These are phyloP conservation scores for Hordeum vulgare DNA, from an alignment of 176 grass and related monocot genomes.

Conservation along the genomic window MorexV3_pseudomolecules_assembly NC_058519.1:637730445-637730944, in stretches of 20 bases:
- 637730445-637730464: too few species aligned
- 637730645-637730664: too few species aligned
- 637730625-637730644: too few species aligned
- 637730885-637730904: not conserved
- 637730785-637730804: not conserved
- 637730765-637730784: not conserved
- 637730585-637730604: too few species aligned
- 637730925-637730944: slow-evolving; percentile 7
- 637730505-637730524: too few species aligned
- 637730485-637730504: too few species aligned
- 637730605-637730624: too few species aligned
- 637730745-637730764: not conserved
- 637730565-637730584: too few species aligned
- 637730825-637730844: not conserved
- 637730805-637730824: not conserved
- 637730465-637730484: too few species aligned
- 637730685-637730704: not conserved
- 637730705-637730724: not conserved
- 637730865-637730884: not conserved
- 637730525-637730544: too few species aligned
- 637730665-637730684: not conserved
- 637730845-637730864: not conserved
- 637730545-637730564: too few species aligned
- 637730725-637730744: not conserved
- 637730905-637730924: not conserved